phyloP scores from a whole-genome alignment of 192 early-diverging fungal genomes.

The Dimargaris cristalligena region DNA sequence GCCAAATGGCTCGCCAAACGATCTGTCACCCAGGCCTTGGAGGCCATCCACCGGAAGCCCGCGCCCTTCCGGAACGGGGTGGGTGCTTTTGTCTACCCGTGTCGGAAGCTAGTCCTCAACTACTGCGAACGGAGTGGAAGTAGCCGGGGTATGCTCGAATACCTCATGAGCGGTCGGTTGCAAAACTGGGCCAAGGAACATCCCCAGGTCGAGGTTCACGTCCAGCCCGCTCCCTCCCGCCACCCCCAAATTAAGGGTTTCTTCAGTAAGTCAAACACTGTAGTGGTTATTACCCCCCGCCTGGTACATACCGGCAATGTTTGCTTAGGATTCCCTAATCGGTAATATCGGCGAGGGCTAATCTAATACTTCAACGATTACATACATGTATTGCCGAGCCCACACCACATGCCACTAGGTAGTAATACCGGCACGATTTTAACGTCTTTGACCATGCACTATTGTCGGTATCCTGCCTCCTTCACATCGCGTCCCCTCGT shows the following conservation, averaged over 20 bases:
- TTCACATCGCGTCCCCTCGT: too few species aligned
- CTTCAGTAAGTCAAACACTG: too few species aligned
- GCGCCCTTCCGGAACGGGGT: slow-evolving; percentile 37
- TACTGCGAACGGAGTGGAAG: slow-evolving; percentile 72
- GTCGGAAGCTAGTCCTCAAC: slow-evolving; percentile 61
- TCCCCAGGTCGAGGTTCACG: slow-evolving; percentile 63
- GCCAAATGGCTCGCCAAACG: not conserved
- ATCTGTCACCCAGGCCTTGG: not conserved
- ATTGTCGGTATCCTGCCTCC: too few species aligned
- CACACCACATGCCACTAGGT: too few species aligned
- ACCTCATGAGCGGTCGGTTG: slow-evolving; percentile 41
- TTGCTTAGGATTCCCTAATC: too few species aligned
- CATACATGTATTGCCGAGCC: too few species aligned
- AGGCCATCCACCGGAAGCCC: not conserved
- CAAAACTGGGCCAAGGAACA: slow-evolving; percentile 44
- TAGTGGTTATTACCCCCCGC: too few species aligned
- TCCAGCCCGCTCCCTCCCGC: slow-evolving; percentile 49
- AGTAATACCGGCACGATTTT: too few species aligned
- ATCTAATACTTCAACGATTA: too few species aligned
- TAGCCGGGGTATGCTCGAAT: slow-evolving; percentile 59
- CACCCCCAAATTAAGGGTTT: slow-evolving; percentile 56
- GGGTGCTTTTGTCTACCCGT: slow-evolving; percentile 55
- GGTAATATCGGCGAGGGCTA: too few species aligned
- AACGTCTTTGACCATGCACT: too few species aligned
- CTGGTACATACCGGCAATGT: too few species aligned